phyloP scores from a whole-genome alignment of 768 basidiomycete species.

The Boletales sp. region DNA sequence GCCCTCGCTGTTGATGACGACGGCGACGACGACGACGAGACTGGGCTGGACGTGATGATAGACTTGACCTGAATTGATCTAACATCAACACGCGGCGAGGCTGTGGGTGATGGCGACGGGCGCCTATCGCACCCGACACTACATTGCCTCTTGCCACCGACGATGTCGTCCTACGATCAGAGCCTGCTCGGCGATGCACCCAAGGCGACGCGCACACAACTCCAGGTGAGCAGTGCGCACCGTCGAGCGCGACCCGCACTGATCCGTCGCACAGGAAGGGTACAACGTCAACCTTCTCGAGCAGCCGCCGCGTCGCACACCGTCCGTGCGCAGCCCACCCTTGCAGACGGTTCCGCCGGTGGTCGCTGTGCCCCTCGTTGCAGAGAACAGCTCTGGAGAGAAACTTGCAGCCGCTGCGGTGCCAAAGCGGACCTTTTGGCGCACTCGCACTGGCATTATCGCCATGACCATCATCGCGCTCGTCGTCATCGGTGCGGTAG shows the following conservation, averaged over 20 bases:
- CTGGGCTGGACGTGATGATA: no score
- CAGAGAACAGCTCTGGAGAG: slow-evolving; percentile 13
- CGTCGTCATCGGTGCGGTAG: slow-evolving; percentile 46
- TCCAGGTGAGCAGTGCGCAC: slow-evolving; percentile 35
- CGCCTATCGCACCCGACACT: no score
- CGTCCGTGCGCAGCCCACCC: slow-evolving; percentile 15
- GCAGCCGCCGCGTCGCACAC: slow-evolving; percentile 21
- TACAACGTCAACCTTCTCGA: slow-evolving; percentile 49
- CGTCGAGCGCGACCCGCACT: not conserved
- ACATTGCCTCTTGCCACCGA: not conserved
- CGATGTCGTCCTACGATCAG: slow-evolving; percentile 39
- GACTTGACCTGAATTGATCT: no score
- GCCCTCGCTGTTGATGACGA: no score
- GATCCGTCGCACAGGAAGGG: slow-evolving; percentile 39
- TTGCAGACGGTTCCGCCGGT: slow-evolving; percentile 12
- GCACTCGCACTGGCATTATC: slow-evolving; percentile 43
- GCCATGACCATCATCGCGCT: slow-evolving; percentile 35
- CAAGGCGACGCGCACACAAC: slow-evolving; percentile 39
- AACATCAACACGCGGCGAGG: no score
- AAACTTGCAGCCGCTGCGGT: slow-evolving; percentile 7
- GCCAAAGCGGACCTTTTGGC: slow-evolving; percentile 42
- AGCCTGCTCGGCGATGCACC: slow-evolving; percentile 39
- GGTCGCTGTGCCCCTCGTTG: slow-evolving; percentile 1
- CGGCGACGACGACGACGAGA: no score
- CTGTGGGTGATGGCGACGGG: no score